Evolutionary conservation across 2,329 filamentous ascomycete species (phyloP).

Genomic region (Aureobasidium sp.): DNA sequence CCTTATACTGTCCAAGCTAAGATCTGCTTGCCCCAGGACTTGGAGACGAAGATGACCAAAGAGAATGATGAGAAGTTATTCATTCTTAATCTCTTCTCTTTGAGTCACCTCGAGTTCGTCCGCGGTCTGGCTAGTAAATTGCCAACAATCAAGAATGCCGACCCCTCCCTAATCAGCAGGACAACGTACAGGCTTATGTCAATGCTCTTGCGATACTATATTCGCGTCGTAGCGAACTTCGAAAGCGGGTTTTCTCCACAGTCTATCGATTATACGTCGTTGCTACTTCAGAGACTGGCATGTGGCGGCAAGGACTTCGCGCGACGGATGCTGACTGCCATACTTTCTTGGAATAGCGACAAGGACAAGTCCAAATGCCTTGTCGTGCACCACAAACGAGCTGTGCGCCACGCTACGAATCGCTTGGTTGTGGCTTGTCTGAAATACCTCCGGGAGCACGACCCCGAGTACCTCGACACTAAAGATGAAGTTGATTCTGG

Average conservation of each 20-base stretch:
- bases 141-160: constrained; percentile 39
- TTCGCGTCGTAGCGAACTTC: constrained; percentile 64
- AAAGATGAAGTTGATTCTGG: not conserved
- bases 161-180: constrained; percentile 23
- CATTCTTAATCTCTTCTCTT: constrained; percentile 72
- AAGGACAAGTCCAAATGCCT: constrained; percentile 53
- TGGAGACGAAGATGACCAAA: constrained; percentile 51
- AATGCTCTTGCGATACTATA: constrained; percentile 57
- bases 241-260: constrained; percentile 50
- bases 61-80: constrained; percentile 69
- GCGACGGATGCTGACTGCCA: constrained; percentile 48
- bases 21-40: constrained; percentile 36
- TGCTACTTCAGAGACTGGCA: constrained; percentile 44
- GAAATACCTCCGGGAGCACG: constrained; percentile 26
- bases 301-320: constrained; percentile 43
- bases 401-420: constrained; percentile 25
- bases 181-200: constrained; percentile 46
- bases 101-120: constrained; percentile 60
- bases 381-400: constrained; percentile 33
- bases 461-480: constrained; percentile 23
- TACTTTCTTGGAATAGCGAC: constrained; percentile 47
- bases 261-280: constrained; percentile 51
- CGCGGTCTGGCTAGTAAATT: constrained; percentile 52
- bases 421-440: constrained; percentile 28
- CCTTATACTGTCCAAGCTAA: constrained; percentile 35